Conservation (phyloP, 768 basidiomycete genomes). For the Podaxis sp. region DNA sequence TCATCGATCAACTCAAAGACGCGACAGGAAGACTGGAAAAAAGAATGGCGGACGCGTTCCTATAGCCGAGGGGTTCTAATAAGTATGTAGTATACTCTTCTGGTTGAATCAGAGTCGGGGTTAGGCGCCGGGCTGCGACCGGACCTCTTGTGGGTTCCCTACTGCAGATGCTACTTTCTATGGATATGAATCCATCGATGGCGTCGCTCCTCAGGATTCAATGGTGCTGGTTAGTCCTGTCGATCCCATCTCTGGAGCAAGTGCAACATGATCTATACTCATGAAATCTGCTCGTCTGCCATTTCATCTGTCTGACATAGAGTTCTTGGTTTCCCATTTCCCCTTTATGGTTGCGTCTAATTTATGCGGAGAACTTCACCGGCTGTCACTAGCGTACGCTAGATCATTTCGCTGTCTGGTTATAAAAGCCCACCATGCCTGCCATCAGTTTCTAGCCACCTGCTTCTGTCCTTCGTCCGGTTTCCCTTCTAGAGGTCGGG, state of each 20-base stretch:
- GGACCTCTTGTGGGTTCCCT: neutral
- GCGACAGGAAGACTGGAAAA: no score
- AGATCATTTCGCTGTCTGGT: neutral
- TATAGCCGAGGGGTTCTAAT: neutral
- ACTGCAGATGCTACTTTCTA: neutral
- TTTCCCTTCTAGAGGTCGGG: neutral
- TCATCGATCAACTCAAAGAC: no score
- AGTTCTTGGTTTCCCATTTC: neutral
- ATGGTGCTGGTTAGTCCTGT: neutral
- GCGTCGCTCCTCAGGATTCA: neutral
- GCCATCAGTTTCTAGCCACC: neutral
- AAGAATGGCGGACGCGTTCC: no score
- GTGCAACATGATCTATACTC: neutral
- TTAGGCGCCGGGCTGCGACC: neutral
- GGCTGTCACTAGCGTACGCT: neutral
- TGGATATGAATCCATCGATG: neutral
- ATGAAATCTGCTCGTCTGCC: neutral
- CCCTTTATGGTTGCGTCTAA: neutral
- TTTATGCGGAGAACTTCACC: neutral
- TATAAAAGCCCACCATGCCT: conserved; percentile 6
- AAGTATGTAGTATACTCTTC: neutral
- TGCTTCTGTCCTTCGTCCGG: neutral
- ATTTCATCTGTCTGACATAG: neutral
- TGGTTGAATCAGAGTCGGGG: neutral
- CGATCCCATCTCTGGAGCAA: neutral